Evolutionary conservation across 1,139 yeast species (phyloP).

Genomic region (Yamadazyma sp.): DNA sequence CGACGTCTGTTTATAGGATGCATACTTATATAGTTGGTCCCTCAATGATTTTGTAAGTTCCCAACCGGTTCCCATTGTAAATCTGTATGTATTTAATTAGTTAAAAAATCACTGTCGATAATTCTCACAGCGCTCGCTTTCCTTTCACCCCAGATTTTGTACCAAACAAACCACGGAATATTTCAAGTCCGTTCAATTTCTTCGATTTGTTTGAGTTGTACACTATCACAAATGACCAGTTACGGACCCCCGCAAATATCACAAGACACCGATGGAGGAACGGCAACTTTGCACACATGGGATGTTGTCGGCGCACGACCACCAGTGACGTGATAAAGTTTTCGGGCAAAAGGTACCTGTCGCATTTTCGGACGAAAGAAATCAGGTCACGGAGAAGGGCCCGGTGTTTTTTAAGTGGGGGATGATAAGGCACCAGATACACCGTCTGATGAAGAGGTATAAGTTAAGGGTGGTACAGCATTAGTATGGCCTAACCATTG

Average conservation of each 20-base stretch:
- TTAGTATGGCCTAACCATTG: too few relatives aligned
- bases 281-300: not conserved
- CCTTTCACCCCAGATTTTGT: constrained; percentile 6
- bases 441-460: too few relatives aligned
- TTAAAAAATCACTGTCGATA: not conserved
- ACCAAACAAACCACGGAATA: too few relatives aligned
- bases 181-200: too few relatives aligned
- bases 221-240: not conserved
- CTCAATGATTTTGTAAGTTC: constrained; percentile 39
- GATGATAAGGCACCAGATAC: not conserved
- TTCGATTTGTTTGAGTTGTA: not conserved
- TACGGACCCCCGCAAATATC: not conserved
- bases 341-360: not conserved
- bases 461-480: too few relatives aligned
- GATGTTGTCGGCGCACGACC: not conserved
- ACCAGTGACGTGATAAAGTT: not conserved
- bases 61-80: constrained; percentile 47
- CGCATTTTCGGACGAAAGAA: not conserved
- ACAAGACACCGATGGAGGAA: not conserved
- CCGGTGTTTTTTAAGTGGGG: not conserved
- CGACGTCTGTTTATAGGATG: constrained; percentile 79
- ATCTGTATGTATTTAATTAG: not conserved
- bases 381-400: not conserved
- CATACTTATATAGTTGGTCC: constrained; percentile 53
- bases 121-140: not conserved